These are phyloP conservation scores for Boletales sp. DNA, from an alignment of 768 basidiomycete genomes.

Conservation along the genomic window DNA sequence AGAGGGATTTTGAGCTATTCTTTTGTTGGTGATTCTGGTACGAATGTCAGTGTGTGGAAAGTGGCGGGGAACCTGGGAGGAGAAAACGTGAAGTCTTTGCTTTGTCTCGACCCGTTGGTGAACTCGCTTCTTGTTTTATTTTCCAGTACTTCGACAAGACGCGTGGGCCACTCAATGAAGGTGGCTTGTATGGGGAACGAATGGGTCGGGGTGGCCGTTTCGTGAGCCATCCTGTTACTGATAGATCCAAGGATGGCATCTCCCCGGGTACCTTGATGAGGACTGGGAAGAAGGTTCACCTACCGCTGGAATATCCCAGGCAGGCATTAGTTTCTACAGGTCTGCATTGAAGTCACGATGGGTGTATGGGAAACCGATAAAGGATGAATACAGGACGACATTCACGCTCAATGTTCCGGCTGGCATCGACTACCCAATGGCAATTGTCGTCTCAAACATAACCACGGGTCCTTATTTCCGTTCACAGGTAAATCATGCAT, in stretches of 20 bases:
- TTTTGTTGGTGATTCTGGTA: slow-evolving; percentile 39
- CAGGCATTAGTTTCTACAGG: slow-evolving; percentile 51
- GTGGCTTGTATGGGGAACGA: slow-evolving; percentile 54
- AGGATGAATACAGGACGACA: slow-evolving; percentile 17
- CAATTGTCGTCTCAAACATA: too few species aligned
- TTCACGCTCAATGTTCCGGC: slow-evolving; percentile 43
- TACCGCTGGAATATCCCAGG: slow-evolving; percentile 36
- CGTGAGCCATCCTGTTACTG: not conserved
- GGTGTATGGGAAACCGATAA: not conserved
- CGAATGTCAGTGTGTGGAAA: slow-evolving; percentile 44
- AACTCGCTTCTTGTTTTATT: not conserved
- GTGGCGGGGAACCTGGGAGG: slow-evolving; percentile 49
- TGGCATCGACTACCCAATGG: slow-evolving; percentile 39
- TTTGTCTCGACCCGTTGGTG: not conserved
- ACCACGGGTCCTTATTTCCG: slow-evolving; percentile 34
- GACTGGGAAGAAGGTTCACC: slow-evolving; percentile 43
- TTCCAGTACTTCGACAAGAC: slow-evolving; percentile 43
- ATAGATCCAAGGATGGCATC: slow-evolving; percentile 43
- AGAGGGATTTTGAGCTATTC: slow-evolving; percentile 47
- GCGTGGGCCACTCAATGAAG: slow-evolving; percentile 59
- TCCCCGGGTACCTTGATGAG: slow-evolving; percentile 52
- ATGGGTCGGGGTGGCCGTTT: slow-evolving; percentile 27
- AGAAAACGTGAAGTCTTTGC: slow-evolving; percentile 33
- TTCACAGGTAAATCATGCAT: slow-evolving; percentile 15
- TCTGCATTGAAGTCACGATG: slow-evolving; percentile 4